phyloP scores from a whole-genome alignment of 1,139 yeast species.

The Blastobotrys serpentis region DNA sequence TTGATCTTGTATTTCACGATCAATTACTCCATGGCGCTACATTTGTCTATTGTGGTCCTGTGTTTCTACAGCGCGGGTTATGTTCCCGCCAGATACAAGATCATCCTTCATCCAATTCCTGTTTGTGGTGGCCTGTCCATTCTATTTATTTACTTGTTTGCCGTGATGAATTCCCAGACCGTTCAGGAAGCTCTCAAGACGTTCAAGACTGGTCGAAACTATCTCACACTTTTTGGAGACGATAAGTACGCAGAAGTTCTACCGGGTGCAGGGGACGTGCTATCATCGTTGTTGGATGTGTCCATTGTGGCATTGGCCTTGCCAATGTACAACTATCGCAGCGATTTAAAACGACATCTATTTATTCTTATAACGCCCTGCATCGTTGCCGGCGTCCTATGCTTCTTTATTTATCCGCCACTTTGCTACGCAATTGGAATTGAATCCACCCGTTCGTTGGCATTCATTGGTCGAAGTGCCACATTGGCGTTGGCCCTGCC shows the following conservation, averaged over 20 bases:
- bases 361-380: constrained; percentile 60
- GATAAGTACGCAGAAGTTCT: constrained; percentile 37
- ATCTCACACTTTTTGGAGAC: constrained; percentile 55
- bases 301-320: constrained; percentile 72
- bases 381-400: constrained; percentile 53
- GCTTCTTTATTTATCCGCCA: constrained; percentile 69
- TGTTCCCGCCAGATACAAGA: constrained; percentile 50
- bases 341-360: constrained; percentile 60
- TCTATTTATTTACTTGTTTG: constrained; percentile 59
- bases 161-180: constrained; percentile 47
- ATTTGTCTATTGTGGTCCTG: constrained; percentile 57
- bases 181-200: constrained; percentile 50
- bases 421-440: constrained; percentile 65
- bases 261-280: constrained; percentile 83
- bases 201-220: constrained; percentile 70
- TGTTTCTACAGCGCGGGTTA: constrained; percentile 54
- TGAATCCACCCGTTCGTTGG: constrained; percentile 57
- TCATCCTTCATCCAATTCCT: constrained; percentile 67
- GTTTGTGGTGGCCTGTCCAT: constrained; percentile 62
- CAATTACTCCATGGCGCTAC: constrained; percentile 60
- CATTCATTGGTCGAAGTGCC: constrained; percentile 78
- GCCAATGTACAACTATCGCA: constrained; percentile 74
- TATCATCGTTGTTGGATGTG: constrained; percentile 68
- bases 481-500: constrained; percentile 81
- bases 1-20: constrained; percentile 43